Evolutionary conservation across 768 basidiomycete species (phyloP).

Genomic region (Tylopilus intermedius): DNA sequence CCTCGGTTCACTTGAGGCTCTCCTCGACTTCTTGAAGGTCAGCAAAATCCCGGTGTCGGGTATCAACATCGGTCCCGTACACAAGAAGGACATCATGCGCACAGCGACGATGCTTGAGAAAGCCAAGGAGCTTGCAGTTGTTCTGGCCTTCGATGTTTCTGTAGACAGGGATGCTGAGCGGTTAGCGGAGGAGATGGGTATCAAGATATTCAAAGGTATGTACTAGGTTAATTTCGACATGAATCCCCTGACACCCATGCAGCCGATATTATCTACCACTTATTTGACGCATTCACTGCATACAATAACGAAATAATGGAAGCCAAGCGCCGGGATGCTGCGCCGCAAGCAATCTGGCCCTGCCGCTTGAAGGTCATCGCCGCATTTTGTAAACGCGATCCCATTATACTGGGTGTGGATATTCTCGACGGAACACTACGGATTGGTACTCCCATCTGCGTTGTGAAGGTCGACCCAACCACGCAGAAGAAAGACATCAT

Average conservation of each 20-base stretch:
- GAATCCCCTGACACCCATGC: conserved; percentile 4
- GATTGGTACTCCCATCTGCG: conserved; percentile 91
- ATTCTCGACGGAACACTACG: conserved; percentile 90
- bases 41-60: conserved; percentile 98
- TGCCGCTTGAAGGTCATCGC: conserved; percentile 89
- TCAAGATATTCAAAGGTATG: conserved; percentile 88
- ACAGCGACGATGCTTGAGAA: conserved; percentile 91
- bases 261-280: conserved; percentile 99
- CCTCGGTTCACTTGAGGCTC: conserved; percentile 91
- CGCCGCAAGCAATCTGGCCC: conserved; percentile 95
- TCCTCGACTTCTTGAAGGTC: conserved; percentile 89
- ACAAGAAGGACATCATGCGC: conserved; percentile 93
- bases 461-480: conserved; percentile 83
- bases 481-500: conserved; percentile 90
- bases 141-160: conserved; percentile 93
- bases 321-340: conserved; percentile 87
- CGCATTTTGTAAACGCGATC: conserved; percentile 95
- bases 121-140: conserved; percentile 90
- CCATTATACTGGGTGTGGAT: conserved; percentile 94
- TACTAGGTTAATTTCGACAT: neutral
- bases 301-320: conserved; percentile 91
- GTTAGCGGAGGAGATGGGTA: conserved; percentile 90
- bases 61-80: conserved; percentile 96
- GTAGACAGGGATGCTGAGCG: conserved; percentile 92
- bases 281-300: conserved; percentile 93